Conservation (phyloP, 768 basidiomycete genomes). For the Phanerochaete sordida region DNA sequence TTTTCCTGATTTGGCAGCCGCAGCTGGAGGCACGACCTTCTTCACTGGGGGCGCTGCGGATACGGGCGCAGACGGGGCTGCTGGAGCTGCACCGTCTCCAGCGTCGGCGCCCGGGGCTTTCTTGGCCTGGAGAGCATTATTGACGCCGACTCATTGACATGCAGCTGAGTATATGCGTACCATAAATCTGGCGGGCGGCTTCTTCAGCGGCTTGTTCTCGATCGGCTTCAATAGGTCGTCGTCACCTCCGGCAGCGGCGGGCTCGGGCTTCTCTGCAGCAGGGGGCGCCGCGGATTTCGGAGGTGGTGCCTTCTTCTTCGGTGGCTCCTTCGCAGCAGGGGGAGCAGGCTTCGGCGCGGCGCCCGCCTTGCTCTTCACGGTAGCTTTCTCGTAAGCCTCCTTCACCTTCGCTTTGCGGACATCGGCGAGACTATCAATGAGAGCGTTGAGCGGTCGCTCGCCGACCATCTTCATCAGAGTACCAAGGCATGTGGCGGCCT, state of each 20-base stretch:
- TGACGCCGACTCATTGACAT: not conserved
- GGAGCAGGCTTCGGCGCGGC: conserved; percentile 45
- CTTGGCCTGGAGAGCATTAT: conserved; percentile 38
- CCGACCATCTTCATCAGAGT: conserved; percentile 96
- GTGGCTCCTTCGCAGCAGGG: conserved; percentile 27
- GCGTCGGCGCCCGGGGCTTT: conserved; percentile 44
- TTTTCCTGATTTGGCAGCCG: conserved; percentile 49
- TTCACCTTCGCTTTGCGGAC: conserved; percentile 89
- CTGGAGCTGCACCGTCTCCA: conserved; percentile 15
- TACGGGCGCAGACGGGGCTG: conserved; percentile 20
- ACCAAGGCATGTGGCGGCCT: conserved; percentile 87
- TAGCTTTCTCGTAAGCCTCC: conserved; percentile 88
- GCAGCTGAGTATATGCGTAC: conserved; percentile 26
- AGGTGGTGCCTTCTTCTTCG: conserved; percentile 35
- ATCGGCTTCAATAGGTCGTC: conserved; percentile 9
- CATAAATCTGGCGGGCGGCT: conserved; percentile 46
- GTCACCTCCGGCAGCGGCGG: conserved; percentile 7
- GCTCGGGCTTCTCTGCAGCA: conserved; percentile 18
- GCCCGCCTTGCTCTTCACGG: conserved; percentile 83
- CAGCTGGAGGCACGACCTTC: conserved; percentile 37
- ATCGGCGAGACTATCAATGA: conserved; percentile 83
- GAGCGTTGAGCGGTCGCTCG: conserved; percentile 83
- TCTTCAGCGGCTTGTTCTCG: conserved; percentile 44
- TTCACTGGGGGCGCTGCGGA: conserved; percentile 34
- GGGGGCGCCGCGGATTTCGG: conserved; percentile 20